phyloP scores from a whole-genome alignment of 768 basidiomycete genomes.

The Mycena pura region DNA sequence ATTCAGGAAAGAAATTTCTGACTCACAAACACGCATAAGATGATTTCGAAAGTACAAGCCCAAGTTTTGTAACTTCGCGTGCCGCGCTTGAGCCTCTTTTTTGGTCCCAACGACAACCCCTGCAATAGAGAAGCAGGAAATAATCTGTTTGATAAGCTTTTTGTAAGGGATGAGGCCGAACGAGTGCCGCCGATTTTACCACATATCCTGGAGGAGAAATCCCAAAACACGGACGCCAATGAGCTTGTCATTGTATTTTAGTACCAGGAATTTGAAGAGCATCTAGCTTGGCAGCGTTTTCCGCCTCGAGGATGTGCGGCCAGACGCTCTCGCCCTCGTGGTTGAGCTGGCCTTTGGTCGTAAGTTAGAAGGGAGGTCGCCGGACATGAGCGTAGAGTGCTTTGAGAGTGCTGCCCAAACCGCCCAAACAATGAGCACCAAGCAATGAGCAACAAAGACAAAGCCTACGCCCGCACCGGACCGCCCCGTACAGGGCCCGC shows the following conservation, averaged over 20 bases:
- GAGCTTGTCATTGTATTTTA: constrained; percentile 18
- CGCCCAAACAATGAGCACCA: too few relatives aligned
- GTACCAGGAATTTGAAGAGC: neutral
- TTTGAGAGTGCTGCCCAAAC: too few relatives aligned
- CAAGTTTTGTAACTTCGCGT: constrained; percentile 1
- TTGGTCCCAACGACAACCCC: neutral
- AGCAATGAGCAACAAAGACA: too few relatives aligned
- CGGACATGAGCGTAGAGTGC: too few relatives aligned
- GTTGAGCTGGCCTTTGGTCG: constrained; percentile 4
- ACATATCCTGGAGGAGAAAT: constrained; percentile 18
- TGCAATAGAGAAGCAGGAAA: neutral
- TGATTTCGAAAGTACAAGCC: constrained; percentile 19
- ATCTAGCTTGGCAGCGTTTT: constrained; percentile 7
- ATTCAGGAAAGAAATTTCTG: neutral
- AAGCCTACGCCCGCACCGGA: too few relatives aligned
- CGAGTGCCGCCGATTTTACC: constrained; percentile 10
- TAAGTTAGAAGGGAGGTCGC: too few relatives aligned
- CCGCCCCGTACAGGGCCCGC: too few relatives aligned
- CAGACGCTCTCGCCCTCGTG: constrained; percentile 18
- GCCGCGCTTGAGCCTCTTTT: constrained; percentile 4
- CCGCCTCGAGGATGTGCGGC: constrained; percentile 18
- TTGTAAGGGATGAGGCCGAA: constrained; percentile 18
- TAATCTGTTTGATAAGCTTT: neutral
- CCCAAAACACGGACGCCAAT: constrained; percentile 24
- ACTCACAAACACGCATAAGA: constrained; percentile 24